Conservation (phyloP, 108 stramenopile species). For the Fragilaria radians region DNA sequence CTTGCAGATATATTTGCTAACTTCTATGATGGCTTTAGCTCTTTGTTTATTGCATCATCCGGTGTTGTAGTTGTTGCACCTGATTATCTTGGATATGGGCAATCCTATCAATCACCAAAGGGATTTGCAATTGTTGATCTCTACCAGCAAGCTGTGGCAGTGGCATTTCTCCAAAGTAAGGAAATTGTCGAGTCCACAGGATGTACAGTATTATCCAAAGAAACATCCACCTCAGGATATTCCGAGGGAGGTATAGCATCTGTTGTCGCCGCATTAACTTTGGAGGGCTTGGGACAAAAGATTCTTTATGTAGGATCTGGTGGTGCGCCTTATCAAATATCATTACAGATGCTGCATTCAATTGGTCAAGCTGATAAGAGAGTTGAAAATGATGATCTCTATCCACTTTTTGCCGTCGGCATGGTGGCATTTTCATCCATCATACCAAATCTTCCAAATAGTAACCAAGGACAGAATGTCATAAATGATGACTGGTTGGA, state of each 20-base stretch:
- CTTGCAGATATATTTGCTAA: not conserved
- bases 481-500: slow-evolving; percentile 1
- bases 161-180: not conserved
- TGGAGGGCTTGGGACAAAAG: not conserved
- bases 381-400: not conserved
- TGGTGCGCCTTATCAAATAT: not conserved
- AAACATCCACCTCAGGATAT: not conserved
- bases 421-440: not conserved
- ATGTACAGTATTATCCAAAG: not conserved
- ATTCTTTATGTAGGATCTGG: not conserved
- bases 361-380: not conserved
- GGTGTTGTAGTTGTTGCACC: not conserved
- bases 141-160: not conserved
- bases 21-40: not conserved
- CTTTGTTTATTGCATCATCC: not conserved
- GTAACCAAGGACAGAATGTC: not conserved
- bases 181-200: not conserved
- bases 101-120: not conserved
- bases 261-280: not conserved
- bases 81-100: not conserved
- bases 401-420: not conserved
- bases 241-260: not conserved
- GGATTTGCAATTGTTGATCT: not conserved
- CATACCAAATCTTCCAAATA: not conserved
- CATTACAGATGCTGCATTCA: not conserved